phyloP scores from a whole-genome alignment of 2,329 filamentous ascomycete species.

The Epichloe hybrida region DNA sequence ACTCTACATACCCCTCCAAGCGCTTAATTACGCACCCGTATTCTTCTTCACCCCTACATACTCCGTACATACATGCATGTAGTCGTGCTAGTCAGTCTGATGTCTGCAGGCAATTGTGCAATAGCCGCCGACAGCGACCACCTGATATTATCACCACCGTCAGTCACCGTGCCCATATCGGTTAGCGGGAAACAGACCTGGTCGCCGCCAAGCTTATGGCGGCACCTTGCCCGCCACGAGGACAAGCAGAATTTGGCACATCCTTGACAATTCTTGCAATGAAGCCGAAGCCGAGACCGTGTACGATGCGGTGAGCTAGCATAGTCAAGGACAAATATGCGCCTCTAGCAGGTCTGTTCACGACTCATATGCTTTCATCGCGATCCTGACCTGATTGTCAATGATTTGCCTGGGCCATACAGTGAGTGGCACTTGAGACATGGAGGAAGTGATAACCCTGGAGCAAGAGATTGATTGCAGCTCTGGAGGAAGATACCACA shows the following conservation, averaged over 20 bases:
- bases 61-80: no score
- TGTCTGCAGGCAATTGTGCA: neutral
- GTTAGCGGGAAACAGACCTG: neutral
- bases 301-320: constrained; percentile 5
- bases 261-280: neutral
- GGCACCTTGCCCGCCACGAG: constrained; percentile 3
- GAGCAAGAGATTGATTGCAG: neutral
- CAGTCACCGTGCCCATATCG: neutral
- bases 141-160: neutral
- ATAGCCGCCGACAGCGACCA: neutral
- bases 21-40: neutral
- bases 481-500: neutral
- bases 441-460: neutral
- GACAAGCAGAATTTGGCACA: constrained; percentile 4
- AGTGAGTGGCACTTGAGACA: neutral
- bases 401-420: no score
- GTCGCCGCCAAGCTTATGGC: constrained; percentile 4
- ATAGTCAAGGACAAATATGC: neutral
- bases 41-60: neutral
- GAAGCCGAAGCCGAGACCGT: constrained; percentile 1
- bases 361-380: no score
- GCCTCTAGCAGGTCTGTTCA: no score
- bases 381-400: no score
- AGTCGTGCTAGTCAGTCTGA: neutral
- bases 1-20: neutral